A percentile compares a stretch with the other conserved stretches of the same genome.
Conservation (phyloP, 805 yeast species). For the Sungouiella blattae region DNA sequence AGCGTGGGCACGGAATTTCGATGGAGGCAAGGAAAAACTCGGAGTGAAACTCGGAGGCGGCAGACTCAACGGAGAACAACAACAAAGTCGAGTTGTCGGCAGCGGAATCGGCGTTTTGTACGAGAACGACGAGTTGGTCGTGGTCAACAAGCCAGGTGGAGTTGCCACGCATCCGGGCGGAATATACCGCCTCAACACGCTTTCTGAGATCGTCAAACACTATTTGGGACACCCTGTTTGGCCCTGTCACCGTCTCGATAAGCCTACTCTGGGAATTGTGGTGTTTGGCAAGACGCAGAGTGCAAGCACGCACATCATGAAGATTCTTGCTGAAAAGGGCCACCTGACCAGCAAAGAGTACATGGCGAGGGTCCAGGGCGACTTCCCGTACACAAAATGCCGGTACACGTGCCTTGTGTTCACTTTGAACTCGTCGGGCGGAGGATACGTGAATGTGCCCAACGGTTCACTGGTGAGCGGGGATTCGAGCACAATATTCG, state of each 20-base stretch:
- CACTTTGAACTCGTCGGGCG: constrained; percentile 30
- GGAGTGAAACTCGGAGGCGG: constrained; percentile 4
- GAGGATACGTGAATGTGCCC: constrained; percentile 25
- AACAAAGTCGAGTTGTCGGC: background rate
- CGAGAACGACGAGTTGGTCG: constrained; percentile 37
- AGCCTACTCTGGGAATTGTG: constrained; percentile 49
- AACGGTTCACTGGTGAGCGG: constrained; percentile 21
- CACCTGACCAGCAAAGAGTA: constrained; percentile 37
- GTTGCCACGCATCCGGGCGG: constrained; percentile 54
- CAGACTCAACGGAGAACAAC: constrained; percentile 3
- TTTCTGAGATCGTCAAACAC: constrained; percentile 39
- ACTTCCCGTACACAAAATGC: constrained; percentile 31
- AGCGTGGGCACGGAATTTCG: constrained; percentile 1
- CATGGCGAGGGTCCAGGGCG: constrained; percentile 41
- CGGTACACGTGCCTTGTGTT: constrained; percentile 40
- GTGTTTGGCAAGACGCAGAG: constrained; percentile 38
- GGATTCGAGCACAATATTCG: constrained; percentile 32
- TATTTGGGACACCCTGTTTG: constrained; percentile 29
- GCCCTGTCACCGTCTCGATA: constrained; percentile 50
- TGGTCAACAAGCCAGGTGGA: constrained; percentile 51
- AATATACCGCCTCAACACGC: constrained; percentile 39
- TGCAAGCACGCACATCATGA: constrained; percentile 30
- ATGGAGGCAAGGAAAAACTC: constrained; percentile 21
- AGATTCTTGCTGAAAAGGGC: constrained; percentile 26
- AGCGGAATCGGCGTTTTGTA: constrained; percentile 23